phyloP scores from a whole-genome alignment of 2,329 filamentous ascomycete species.

The Diaporthe eres region DNA sequence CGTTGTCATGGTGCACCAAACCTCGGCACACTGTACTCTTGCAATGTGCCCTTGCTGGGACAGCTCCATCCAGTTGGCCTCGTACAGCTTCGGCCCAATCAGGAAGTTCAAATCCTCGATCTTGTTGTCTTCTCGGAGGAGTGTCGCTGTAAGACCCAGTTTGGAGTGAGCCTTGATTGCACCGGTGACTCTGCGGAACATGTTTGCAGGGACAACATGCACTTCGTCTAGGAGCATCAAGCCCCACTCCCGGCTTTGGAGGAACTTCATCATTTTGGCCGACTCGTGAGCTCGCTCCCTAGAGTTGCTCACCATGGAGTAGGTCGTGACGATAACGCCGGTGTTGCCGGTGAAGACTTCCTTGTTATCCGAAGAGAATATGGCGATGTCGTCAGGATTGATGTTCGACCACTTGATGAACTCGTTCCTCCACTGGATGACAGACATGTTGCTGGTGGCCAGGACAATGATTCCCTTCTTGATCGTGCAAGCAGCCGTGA shows the following conservation, averaged over 20 bases:
- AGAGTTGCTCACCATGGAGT: slow-evolving; percentile 98
- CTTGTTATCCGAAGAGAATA: slow-evolving; percentile 96
- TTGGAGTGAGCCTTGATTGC: slow-evolving; percentile 96
- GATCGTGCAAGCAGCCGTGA: slow-evolving; percentile 97
- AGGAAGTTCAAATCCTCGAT: slow-evolving; percentile 97
- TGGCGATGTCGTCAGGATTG: slow-evolving; percentile 90
- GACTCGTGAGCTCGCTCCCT: slow-evolving; percentile 91
- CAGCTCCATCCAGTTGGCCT: slow-evolving; percentile 99
- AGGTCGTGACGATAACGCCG: slow-evolving; percentile 97
- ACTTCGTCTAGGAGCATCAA: slow-evolving; percentile 98
- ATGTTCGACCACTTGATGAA: slow-evolving; percentile 99
- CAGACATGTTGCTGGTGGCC: slow-evolving; percentile 97
- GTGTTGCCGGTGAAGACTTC: slow-evolving; percentile 86
- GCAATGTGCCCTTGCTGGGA: slow-evolving; percentile 98
- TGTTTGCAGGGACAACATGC: slow-evolving; percentile 96
- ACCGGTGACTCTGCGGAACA: slow-evolving; percentile 94
- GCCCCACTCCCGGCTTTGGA: slow-evolving; percentile 92
- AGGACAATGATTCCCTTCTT: slow-evolving; percentile 97
- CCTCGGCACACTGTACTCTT: slow-evolving; percentile 96
- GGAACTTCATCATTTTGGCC: slow-evolving; percentile 97
- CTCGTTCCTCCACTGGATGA: slow-evolving; percentile 95
- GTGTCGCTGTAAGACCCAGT: slow-evolving; percentile 91
- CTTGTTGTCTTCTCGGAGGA: slow-evolving; percentile 97
- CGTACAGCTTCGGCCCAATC: slow-evolving; percentile 96
- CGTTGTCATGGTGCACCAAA: slow-evolving; percentile 99